Evolutionary conservation across 129 eudicot genomes (phyloP), one percentile per base, ranked within the genome.

Genomic region (Artemisia argyi): DNA sequence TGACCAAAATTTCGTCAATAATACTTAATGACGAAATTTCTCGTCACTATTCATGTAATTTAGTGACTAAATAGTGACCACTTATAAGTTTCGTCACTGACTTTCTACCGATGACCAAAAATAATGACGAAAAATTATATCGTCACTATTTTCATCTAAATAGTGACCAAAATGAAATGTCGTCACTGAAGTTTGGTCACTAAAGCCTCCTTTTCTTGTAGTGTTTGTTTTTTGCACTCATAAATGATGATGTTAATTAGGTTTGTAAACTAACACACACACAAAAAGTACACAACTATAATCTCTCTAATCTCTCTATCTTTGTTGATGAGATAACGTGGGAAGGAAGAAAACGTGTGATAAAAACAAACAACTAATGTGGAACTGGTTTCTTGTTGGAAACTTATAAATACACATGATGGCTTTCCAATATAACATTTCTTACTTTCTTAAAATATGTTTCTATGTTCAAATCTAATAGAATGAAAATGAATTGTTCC

Each of bases 321-420:
- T 60, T n/a, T 49, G 12, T 24, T 24, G 68, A 39, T 55, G 35
- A 71, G 54, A 55, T 71, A 71, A 71, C 77, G 54, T 78, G 77
- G 22, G 42, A 54, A 44, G 58, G 52, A 78, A 64, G 82, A 61
- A 78, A 78, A 71, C 67, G 73, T 78, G 82, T 78, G 62, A 78
- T 78, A 54, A 71, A 55, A 65, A 30, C 35, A 78, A 78, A 13
- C 72, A 39, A 39, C 46, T 39, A 39, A 7, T 42, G 52, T n/a
- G 81, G 20, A 70, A 53, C 42, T 26, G 39, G 81, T 69, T 76
- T 61, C 20, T 69, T 61, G 71, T 61, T 69, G 75, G 70, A 2
- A 59, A 63, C n/a, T 28, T 71, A 77, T 77, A 35, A 70, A 70
- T 70, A 70, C 68, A 51, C 71, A 69, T 11, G 39, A 35, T 52